phyloP scores from a whole-genome alignment of 2,329 filamentous ascomycete genomes.

The Akanthomyces dipterigenus region DNA sequence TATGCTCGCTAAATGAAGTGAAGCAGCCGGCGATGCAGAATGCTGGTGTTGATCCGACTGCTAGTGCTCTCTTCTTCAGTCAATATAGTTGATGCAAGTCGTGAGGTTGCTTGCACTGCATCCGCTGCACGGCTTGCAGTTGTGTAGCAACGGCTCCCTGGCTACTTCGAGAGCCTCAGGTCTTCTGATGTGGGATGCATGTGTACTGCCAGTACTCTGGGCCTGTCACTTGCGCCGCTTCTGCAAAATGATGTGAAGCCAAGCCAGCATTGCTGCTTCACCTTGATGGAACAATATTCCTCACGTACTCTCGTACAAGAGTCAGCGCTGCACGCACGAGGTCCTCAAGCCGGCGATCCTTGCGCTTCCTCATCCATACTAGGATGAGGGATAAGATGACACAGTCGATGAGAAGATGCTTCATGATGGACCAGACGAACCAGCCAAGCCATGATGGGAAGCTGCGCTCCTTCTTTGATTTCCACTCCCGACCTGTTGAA shows the following conservation, averaged over 20 bases:
- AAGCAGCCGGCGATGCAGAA: not conserved
- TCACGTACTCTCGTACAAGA: slow-evolving; percentile 51
- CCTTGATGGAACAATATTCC: slow-evolving; percentile 52
- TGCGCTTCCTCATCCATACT: slow-evolving; percentile 64
- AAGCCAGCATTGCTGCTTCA: slow-evolving; percentile 24
- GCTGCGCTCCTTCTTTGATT: slow-evolving; percentile 56
- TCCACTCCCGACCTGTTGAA: slow-evolving; percentile 66
- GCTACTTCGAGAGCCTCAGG: not conserved
- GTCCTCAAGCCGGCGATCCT: slow-evolving; percentile 66
- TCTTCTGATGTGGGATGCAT: not conserved
- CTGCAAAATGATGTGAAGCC: not conserved
- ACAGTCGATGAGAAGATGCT: slow-evolving; percentile 69
- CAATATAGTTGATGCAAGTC: not conserved
- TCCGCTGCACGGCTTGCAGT: not conserved
- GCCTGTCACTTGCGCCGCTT: not conserved
- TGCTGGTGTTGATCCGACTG: not conserved
- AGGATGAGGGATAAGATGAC: slow-evolving; percentile 59
- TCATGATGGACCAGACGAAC: slow-evolving; percentile 60
- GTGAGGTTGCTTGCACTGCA: not conserved
- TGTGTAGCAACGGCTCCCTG: not conserved
- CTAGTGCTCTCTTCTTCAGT: too few relatives aligned
- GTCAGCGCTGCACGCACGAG: slow-evolving; percentile 59
- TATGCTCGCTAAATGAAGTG: not conserved
- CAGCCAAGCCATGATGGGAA: slow-evolving; percentile 65
- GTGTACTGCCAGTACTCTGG: too few relatives aligned